phyloP scores from a whole-genome alignment of 768 basidiomycete species.

The Phaeolepiota aurea region DNA sequence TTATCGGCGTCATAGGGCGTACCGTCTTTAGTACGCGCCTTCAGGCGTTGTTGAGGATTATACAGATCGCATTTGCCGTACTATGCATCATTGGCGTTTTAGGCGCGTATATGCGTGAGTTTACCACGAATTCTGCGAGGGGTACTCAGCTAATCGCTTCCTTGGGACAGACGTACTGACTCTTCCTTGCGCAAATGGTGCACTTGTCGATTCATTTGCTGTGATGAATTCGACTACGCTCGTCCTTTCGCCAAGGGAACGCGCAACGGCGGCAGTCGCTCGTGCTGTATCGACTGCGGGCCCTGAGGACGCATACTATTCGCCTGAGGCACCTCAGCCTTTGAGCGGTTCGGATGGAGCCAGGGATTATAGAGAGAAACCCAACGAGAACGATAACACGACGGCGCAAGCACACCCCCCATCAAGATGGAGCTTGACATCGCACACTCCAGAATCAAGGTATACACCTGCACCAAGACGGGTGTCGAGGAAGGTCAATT shows the following conservation, averaged over 20 bases:
- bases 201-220: no score
- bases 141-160: no score
- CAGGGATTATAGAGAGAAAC: neutral
- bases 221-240: no score
- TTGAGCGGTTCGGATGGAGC: neutral
- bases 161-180: no score
- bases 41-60: conserved; percentile 6
- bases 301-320: neutral
- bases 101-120: conserved; percentile 19
- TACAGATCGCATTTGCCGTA: conserved; percentile 13
- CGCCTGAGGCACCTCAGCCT: neutral
- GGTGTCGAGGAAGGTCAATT: no score
- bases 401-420: no score
- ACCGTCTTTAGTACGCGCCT: neutral
- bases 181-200: no score
- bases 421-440: no score
- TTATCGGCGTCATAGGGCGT: neutral
- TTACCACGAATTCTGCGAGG: no score
- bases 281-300: neutral
- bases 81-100: conserved; percentile 15
- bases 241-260: neutral
- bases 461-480: no score
- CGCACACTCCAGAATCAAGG: no score
- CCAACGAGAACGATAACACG: no score
- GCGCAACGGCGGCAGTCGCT: neutral